Evolutionary conservation across 768 basidiomycete species (phyloP), one percentile per base, ranked within the genome.

Genomic region (Phaeolepiota aurea): DNA sequence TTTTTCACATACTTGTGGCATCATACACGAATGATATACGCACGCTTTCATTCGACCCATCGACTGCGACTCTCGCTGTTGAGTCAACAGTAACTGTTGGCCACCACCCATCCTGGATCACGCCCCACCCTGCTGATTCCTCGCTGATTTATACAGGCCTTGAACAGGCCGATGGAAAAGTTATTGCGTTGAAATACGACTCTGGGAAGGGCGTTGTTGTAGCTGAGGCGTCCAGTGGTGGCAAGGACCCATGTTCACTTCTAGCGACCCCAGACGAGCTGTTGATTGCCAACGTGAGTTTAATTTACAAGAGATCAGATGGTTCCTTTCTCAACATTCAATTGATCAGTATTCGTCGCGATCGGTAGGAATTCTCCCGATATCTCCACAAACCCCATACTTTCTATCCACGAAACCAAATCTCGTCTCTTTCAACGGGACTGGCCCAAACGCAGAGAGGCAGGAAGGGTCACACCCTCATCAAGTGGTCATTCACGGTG

Each of bases 391-490:
- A 5, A 44, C 68, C 7, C 71, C 77, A 4, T 72, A 72, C 50
- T 54, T 80, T 12, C 54, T 56, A 5, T 48, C 61, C 0, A 42
- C 61, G 4, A 43, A 55, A 7, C 50, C 67, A 4, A 57, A 56
- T 25, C 62, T 54, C 4, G 50, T 76, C 20, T 54, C 64, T 32
- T 68, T 87, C 34, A 54, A 52, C 11, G 77, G 74, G 1, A 63
- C 66, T 0, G 86, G 88, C 0, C 85, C 85, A 1, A 69, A 86
- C 53, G 51, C 54, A 4, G 71, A 72, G 14, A 72, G 89, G 22
- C 90, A 92, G 54, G 73, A 78, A 41, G 58, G 63, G 3, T 70
- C 87, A 3, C 90, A 92, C 53, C 83, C 86, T 0, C 89, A 91
- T 60, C 83, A 90, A 51, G 76, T 79, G 22, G 51, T 71, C 42